Percentiles rank a stretch among this genome's conserved stretches.
Evolutionary conservation across 1,284 basidiomycete species (phyloP).

Genomic region (Irpex sp.): DNA sequence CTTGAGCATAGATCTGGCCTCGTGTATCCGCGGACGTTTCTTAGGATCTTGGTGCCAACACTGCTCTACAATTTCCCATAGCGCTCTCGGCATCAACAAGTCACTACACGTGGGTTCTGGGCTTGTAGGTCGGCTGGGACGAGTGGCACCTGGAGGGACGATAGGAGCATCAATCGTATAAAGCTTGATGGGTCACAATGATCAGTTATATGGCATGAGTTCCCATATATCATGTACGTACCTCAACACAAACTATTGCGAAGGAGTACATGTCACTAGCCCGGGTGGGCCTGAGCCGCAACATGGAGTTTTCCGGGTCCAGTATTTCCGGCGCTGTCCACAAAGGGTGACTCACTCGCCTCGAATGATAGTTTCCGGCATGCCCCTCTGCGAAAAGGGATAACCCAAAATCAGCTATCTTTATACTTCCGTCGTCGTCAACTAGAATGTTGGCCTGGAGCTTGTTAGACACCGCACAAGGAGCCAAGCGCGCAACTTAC

Average conservation of each 20-base stretch:
- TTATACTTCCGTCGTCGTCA: neutral
- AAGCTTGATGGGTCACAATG: neutral
- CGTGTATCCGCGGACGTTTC: no score
- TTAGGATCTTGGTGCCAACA: neutral
- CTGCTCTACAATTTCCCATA: neutral
- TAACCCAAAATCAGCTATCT: slow-evolving; percentile 4
- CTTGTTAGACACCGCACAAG: neutral
- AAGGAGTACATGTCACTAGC: slow-evolving; percentile 6
- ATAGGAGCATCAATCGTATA: neutral
- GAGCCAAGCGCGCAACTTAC: neutral
- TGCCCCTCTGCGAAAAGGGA: neutral
- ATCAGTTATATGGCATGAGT: neutral
- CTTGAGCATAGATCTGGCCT: no score
- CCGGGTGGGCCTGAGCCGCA: neutral
- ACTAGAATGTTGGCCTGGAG: neutral
- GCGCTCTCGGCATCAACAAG: neutral
- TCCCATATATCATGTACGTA: neutral
- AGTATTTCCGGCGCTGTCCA: slow-evolving; percentile 3
- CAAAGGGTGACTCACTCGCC: neutral
- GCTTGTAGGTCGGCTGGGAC: neutral
- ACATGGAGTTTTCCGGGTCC: neutral
- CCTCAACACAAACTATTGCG: neutral
- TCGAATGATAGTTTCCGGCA: neutral
- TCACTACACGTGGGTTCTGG: neutral
- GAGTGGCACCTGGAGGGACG: neutral